Conservation (phyloP, 192 early-diverging fungal genomes). For the Umbelopsis isabellina region DNA sequence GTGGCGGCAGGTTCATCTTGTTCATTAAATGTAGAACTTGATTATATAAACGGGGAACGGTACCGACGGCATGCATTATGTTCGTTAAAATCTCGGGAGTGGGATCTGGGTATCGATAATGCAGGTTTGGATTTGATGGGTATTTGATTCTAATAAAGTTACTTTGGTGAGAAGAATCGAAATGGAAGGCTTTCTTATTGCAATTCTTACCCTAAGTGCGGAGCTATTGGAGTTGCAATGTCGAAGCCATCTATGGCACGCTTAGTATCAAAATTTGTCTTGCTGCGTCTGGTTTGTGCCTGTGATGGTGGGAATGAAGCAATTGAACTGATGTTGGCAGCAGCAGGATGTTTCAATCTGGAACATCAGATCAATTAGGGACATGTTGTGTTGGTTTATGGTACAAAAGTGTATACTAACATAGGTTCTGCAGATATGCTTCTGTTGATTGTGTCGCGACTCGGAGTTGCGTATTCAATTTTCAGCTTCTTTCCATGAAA, state of each 20-base stretch:
- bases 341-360: too few relatives aligned
- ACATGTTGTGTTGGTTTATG: too few relatives aligned
- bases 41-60: constrained; percentile 56
- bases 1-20: constrained; percentile 64
- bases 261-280: too few relatives aligned
- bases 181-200: too few relatives aligned
- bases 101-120: constrained; percentile 49
- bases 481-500: constrained; percentile 29
- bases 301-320: too few relatives aligned
- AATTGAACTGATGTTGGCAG: too few relatives aligned
- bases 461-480: constrained; percentile 47
- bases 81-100: constrained; percentile 52
- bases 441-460: constrained; percentile 25
- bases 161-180: background rate
- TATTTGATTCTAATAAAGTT: constrained; percentile 39
- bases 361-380: too few relatives aligned
- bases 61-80: constrained; percentile 56
- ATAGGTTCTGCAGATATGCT: background rate
- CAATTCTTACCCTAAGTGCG: too few relatives aligned
- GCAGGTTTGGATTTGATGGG: constrained; percentile 43
- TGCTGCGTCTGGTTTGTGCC: too few relatives aligned
- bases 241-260: too few relatives aligned
- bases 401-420: background rate
- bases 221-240: too few relatives aligned
- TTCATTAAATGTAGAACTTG: constrained; percentile 68